Base-by-base conservation (phyloP, 106 monocot genomes). In the Allium cepa region DNA sequence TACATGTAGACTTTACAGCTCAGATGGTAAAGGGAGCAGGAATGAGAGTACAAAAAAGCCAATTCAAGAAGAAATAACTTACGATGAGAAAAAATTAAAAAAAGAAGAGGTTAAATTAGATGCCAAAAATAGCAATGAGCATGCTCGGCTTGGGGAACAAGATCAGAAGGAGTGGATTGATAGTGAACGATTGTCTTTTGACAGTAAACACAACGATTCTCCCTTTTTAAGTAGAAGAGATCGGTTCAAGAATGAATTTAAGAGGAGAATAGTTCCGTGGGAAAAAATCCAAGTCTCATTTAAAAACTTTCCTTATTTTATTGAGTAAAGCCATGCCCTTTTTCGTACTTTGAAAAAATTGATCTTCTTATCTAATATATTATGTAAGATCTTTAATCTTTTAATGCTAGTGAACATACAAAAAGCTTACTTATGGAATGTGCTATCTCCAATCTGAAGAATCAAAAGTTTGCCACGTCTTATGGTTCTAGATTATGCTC, bases 161-260 rank as follows among this genome's bases (percentile, higher is more conserved):
- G 99, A 99, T 45, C 99, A 99, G 67, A 84, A 87, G 64, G 99
- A 99, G 73, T 99, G 99, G 99, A 69, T 90, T 46, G 67, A 74
- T 9, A 70, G 51, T 17, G 90, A 85, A 72, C 87, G 79, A 28
- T 70, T 81, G 12, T 78, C 78, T 9, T 72, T 85, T 62, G 84
- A 74, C 46, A 72, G 62, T 58, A 84, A 75, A 68, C 82, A 52
- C 64, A 93, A 74, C 45, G 93, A 99, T 36, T 93, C 85, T 15
- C 87, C 90, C 2, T 93, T 99, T 57, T 59, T 99, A 46, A 87
- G 89, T 26, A 99, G 75, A 76, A 72, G 81, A 53, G 82, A 87
- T 72, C 84, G 87, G 73, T 99, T 93, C 56, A 93, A 81, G 58
- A 87, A 83, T 76, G 99, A 99, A 62, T 87, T 99, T 59, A 59